Evolutionary conservation across 257 asterid species (phyloP), one percentile per base, ranked within the genome.

Genomic region (Plantago elongata): DNA sequence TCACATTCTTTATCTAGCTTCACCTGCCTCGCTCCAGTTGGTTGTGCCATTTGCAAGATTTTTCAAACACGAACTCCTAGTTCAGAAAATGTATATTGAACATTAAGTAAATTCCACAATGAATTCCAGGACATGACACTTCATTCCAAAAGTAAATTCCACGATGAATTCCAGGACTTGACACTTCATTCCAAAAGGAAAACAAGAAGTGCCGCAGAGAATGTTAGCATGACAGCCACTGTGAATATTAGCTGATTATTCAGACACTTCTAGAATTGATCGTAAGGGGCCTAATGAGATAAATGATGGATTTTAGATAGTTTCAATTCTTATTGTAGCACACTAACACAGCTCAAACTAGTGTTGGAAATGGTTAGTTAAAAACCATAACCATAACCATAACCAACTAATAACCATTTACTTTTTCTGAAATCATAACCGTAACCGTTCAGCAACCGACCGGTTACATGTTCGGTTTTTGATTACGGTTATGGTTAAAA

Each of bases 1-100:
- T 89, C 97, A 64, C 87, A 85, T 73, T 93, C 99, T 70, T 87
- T 87, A 60, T 93, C 97, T 67, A 89, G 78, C 75, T 89, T 93
- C 77, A 87, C 94, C 73, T 83, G 93, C 67, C 96, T 82, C 11
- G 77, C 71, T 45, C 79, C 80, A 69, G 81, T 77, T 13, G 84
- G 60, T 15, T 83, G 65, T 51, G 78, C 85, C 40, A 34, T 34
- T 34, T 7, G 8, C 40, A 34, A 34, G 40, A 7, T 34, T 12
- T 55, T 14, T 52, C 5, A 3, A 4, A 11, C 42, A 51, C 13
- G 9, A 52, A 10, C 58, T 18, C 58, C 42, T 54, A 54, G 56
- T 38, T 4, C 38, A 54, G 10, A 22, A 10, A 49, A 22, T 17
- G 30, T 16, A 52, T n/a, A 52, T 18, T 11, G 30, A 52, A 54